Evolutionary conservation across 2,329 filamentous ascomycete genomes (phyloP), one percentile per base, ranked within the genome.

Genomic region (Fusarium liriodendri): DNA sequence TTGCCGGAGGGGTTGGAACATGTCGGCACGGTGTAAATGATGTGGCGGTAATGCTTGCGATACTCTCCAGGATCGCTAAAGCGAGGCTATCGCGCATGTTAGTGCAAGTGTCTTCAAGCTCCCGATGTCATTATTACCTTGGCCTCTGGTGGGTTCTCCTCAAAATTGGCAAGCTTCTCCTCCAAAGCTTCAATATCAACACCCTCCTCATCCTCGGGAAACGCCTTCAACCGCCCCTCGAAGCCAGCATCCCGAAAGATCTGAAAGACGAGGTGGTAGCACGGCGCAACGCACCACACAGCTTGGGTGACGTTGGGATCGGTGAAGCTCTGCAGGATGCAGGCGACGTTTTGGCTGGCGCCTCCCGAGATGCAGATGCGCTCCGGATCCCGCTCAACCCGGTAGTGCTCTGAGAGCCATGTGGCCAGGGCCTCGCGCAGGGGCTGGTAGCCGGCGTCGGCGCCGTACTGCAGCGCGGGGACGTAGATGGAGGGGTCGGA

Each of bases 1-100:
- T 92, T 93, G 33, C 93, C 94, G 0, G 93, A 95, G 0, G 97
- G 97, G 79, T 98, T 98, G 58, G 94, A 91, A 81, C 95, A 97
- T 0, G 95, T 95, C 0, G 97, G 94, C 16, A 97, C 95, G 35
- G 91, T 90, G 81, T 98, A 98, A 76, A 99, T 92, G 76, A 98
- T 81, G 80, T 98, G 94, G 64, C 91, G 92, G 84, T 97, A 98
- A 64, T 94, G 89, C 79, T 97, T 97, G 42, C 91, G 88, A 83
- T 89, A 87, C 16, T 89, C 85, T 20, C 88, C 86, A 0, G 85
- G 81, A 32, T 78, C 68, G 52, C 94, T 95, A 76, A 88, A 83
- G 59, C 82, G 85, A 16, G 67, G n/a, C 87, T 83, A 62, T 33
- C 18, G 14, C 6, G n/a, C 4, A 6, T 20, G 59, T 76, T 16